Conservation (phyloP, 1,139 yeast species). For the Zygosaccharomyces pseudobailii region DNA sequence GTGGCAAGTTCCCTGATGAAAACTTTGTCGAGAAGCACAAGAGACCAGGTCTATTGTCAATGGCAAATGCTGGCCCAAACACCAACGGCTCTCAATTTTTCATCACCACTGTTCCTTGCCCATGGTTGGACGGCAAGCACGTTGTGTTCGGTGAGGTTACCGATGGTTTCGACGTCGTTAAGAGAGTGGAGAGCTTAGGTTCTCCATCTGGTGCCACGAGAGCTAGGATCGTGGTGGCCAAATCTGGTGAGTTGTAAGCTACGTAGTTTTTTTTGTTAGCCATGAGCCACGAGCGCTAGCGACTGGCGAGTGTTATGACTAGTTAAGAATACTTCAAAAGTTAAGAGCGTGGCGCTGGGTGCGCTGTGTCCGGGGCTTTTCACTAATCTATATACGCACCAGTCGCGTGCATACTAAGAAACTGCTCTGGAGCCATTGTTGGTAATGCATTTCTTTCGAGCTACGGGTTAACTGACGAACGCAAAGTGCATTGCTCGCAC, state of each 20-base stretch:
- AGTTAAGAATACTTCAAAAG: background rate
- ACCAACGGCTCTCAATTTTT: constrained; percentile 99
- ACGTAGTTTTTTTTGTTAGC: background rate
- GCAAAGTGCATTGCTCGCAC: too few relatives aligned
- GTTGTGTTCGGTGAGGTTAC: constrained; percentile 97
- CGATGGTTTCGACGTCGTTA: constrained; percentile 87
- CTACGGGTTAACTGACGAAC: too few relatives aligned
- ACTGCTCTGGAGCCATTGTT: too few relatives aligned
- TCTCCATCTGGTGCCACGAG: constrained; percentile 78
- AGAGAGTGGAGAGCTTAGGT: constrained; percentile 85
- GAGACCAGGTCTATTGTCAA: constrained; percentile 91
- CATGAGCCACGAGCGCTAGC: background rate
- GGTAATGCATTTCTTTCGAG: too few relatives aligned
- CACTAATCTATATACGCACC: too few relatives aligned
- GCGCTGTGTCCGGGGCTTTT: too few relatives aligned
- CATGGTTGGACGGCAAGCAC: constrained; percentile 99
- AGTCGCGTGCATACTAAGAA: too few relatives aligned
- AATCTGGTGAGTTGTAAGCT: constrained; percentile 73
- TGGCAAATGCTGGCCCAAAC: constrained; percentile 99
- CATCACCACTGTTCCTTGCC: constrained; percentile 91
- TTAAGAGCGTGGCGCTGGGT: too few relatives aligned
- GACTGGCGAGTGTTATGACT: background rate
- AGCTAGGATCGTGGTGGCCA: constrained; percentile 71
- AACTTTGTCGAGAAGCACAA: constrained; percentile 82
- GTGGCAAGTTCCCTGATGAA: constrained; percentile 92